Conservation (phyloP, 2,329 filamentous ascomycete genomes). For the Teratosphaeria gauchensis region DNA sequence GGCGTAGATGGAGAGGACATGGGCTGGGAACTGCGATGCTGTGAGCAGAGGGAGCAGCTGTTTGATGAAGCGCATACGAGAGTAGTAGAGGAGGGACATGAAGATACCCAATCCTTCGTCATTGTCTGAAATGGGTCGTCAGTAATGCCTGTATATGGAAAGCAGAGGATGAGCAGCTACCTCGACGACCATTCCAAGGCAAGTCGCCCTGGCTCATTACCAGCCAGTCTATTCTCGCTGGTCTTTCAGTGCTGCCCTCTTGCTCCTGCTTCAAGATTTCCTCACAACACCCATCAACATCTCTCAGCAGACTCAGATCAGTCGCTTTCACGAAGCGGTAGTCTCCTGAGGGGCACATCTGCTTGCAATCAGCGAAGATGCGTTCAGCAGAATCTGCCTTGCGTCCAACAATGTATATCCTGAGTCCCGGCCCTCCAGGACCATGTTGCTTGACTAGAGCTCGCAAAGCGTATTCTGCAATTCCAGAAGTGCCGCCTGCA, state of each 20-base stretch:
- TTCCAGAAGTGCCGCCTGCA: no score
- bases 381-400: slow-evolving; percentile 5
- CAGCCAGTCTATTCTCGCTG: slow-evolving; percentile 29
- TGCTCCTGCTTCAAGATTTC: slow-evolving; percentile 15
- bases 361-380: slow-evolving; percentile 7
- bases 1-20: slow-evolving; percentile 14
- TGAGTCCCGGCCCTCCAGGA: slow-evolving; percentile 3
- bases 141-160: background rate
- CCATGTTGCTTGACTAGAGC: background rate
- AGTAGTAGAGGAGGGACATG: slow-evolving; percentile 17
- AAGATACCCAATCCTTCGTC: slow-evolving; percentile 15
- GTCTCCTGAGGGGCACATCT: slow-evolving; percentile 15
- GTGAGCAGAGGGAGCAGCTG: slow-evolving; percentile 13
- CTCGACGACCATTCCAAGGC: background rate
- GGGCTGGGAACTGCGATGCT: slow-evolving; percentile 3
- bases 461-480: no score
- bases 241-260: slow-evolving; percentile 11
- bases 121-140: slow-evolving; percentile 5
- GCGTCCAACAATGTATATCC: slow-evolving; percentile 14
- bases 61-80: slow-evolving; percentile 13
- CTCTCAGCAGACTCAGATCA: slow-evolving; percentile 28
- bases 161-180: background rate
- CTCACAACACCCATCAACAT: slow-evolving; percentile 25
- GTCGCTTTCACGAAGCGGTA: slow-evolving; percentile 21
- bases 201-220: slow-evolving; percentile 27